A percentile compares a stretch with the other conserved stretches of the same genome.
phyloP scores from a whole-genome alignment of 176 grass and related monocot species.

The Zea luxurians region DNA sequence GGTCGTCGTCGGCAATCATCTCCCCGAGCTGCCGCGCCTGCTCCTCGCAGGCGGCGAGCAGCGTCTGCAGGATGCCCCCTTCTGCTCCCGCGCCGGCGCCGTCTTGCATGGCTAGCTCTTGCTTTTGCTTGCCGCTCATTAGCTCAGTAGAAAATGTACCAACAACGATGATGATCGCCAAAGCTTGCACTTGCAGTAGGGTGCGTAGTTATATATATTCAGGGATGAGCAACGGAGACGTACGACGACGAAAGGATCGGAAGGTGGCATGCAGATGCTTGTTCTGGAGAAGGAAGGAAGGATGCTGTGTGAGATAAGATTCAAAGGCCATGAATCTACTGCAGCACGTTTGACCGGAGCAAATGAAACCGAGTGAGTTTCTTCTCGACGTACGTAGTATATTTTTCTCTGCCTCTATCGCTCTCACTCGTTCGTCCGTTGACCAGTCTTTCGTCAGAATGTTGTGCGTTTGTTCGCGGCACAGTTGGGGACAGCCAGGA shows the following conservation, averaged over 20 bases:
- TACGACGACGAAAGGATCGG: neutral
- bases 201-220: neutral
- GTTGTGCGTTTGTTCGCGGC: too few species aligned
- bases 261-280: neutral
- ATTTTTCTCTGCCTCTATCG: too few species aligned
- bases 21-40: conserved; percentile 47
- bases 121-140: neutral
- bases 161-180: neutral
- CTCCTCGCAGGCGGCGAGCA: conserved; percentile 62
- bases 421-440: conserved; percentile 2
- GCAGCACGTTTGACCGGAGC: conserved; percentile 50
- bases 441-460: conserved; percentile 59
- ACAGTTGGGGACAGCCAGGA: too few species aligned
- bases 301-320: neutral
- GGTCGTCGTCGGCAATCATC: neutral
- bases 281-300: neutral
- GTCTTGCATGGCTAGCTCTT: conserved; percentile 35
- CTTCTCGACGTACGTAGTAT: too few species aligned
- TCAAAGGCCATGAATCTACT: conserved; percentile 2
- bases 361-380: conserved; percentile 26
- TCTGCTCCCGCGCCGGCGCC: conserved; percentile 9
- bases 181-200: neutral
- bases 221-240: neutral
- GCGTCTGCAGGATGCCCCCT: conserved; percentile 28
- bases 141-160: too few species aligned